Base-by-base conservation (phyloP, 371 early-diverging fungal genomes). In the Actinomortierella ambigua region DNA sequence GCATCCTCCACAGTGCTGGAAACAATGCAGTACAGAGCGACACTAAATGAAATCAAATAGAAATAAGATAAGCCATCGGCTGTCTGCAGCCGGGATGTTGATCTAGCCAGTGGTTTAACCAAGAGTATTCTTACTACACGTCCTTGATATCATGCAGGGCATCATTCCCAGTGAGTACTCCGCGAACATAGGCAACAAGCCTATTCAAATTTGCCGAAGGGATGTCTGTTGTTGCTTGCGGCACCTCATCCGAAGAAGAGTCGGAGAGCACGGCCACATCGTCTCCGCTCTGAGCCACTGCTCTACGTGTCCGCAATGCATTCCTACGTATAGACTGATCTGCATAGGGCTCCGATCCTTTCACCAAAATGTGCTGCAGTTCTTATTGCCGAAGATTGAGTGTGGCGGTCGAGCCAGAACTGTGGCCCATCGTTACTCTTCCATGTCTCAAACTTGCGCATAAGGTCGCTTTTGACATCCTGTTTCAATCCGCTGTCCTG, bases 401-500 rank as follows among this genome's bases (percentile, higher is more conserved):
- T 55, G 54, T 14, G 42, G 50, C 48, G 50, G 44, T 61, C 51
- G 47, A 61, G 55, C 62, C 62, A 61, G 55, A 61, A 55, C 29
- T 50, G 50, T 27, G 0, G 42, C 41, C 43, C 62, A 55, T 61
- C 28, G 44, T 50, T 24, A n/a, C 15, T 23, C 56, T 62, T 62
- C 63, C 63, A 63, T 0, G 46, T 46, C 47, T 56, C 48, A 41
- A 63, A 61, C 27, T 50, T 61, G 0, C 13, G 48, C 17, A 61
- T n/a, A 15, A 61, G 55, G 55, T 49, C 28, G 28, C 22, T 26
- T 55, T 61, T 61, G 55, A 27, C 28, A 34, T 53, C 40, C 22
- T 13, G 17, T 42, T 48, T 20, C 20, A 61, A 27, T 42, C 28
- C 26, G 43, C 61, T 20, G 61, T 55, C 27, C 49, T 41, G 3